phyloP scores from a whole-genome alignment of 257 asterid genomes.

The Scutellaria galericulata region DNA sequence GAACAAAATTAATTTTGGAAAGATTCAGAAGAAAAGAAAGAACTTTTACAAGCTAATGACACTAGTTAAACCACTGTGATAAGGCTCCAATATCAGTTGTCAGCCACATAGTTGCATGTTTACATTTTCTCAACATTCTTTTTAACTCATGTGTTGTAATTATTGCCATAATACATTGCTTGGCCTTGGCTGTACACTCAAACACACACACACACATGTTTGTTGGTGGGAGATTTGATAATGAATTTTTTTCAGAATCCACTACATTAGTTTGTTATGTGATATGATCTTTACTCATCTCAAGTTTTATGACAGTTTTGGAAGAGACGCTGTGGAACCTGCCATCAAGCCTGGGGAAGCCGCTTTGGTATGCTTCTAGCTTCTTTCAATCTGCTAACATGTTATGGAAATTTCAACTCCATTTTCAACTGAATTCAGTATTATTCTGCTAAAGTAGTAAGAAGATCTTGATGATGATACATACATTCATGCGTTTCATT shows the following conservation, averaged over 20 bases:
- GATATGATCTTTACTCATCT: slow-evolving; percentile 16
- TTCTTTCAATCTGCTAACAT: neutral
- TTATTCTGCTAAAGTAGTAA: neutral
- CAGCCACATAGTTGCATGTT: no score
- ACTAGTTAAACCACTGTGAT: neutral
- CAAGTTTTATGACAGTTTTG: slow-evolving; percentile 57
- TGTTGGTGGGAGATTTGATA: neutral
- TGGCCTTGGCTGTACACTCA: neutral
- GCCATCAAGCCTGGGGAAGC: slow-evolving; percentile 86
- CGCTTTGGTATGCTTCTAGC: slow-evolving; percentile 61
- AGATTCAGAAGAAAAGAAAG: neutral
- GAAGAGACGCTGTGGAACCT: slow-evolving; percentile 92
- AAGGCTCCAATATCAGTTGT: no score
- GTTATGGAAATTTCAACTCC: neutral
- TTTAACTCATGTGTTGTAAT: neutral
- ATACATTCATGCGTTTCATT: no score
- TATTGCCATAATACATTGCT: neutral
- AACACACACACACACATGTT: neutral
- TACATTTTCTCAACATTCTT: no score
- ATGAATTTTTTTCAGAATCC: no score
- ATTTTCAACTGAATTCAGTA: no score
- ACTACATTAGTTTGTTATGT: no score
- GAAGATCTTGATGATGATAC: no score
- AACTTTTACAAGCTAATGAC: neutral
- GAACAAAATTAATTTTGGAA: neutral